Evolutionary conservation across 1,139 yeast species (phyloP), one percentile per base, ranked within the genome.

Genomic region (Nakaseomyces uthaithaninus): DNA sequence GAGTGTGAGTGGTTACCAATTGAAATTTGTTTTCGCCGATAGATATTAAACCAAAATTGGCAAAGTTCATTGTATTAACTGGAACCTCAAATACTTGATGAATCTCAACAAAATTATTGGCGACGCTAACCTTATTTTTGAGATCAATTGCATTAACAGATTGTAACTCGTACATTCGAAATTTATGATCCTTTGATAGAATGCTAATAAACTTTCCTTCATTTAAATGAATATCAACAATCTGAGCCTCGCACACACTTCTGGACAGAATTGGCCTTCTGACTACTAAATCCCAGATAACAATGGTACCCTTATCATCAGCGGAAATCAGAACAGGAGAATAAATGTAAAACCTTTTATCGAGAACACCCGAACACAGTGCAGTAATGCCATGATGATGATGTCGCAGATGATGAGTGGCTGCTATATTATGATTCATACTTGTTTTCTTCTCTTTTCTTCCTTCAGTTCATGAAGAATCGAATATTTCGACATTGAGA

Each of bases 61-160:
- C 56, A 44, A 59, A 59, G 38, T 57, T 59, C 24, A 58, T 36
- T 2, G 62, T 57, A 42, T 59, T 59, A 2, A 59, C 53, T 10
- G 60, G 60, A 27, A 56, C 49, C 33, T 54, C 55, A 43, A 54
- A 58, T 6, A 51, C 41, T 25, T 42, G 40, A 17, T 42, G 16
- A 11, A 19, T 9, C 11, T 23, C 10, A 3, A 24, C 8, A 8
- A 15, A 16, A 26, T 19, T 12, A 3, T 33, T 25, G 5, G 27
- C n/a, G 8, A 15, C n/a, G 16, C 11, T 8, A 8, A 3, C 16
- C 7, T n/a, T 20, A 14, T 20, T 9, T 15, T 15, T 30, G 14
- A 24, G n/a, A 27, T 11, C 33, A 38, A 26, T 33, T 10, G 31
- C 16, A 3, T 37, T 20, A n/a, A 12, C 12, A n/a, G 24, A 16